These are phyloP conservation scores for Salisapilia sapeloensis DNA, from an alignment of 352 stramenopile species.

Conservation along the genomic window DNA sequence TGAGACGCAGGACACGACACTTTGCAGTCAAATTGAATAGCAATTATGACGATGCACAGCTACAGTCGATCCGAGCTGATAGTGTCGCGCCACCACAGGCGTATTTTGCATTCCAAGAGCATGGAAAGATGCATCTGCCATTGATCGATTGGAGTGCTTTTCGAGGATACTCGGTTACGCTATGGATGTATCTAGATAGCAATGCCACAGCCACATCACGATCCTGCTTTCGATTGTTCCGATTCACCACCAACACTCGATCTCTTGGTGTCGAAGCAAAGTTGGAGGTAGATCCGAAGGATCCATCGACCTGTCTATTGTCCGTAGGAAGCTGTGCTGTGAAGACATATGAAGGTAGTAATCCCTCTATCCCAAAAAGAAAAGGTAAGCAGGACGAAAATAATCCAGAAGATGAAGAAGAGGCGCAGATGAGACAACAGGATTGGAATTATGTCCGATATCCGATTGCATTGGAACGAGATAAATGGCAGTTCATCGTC, in stretches of 20 bases:
- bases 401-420: conserved; percentile 3
- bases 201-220: background rate
- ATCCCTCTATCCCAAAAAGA: background rate
- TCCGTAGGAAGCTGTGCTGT: conserved; percentile 40
- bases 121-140: conserved; percentile 50
- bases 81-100: conserved; percentile 32
- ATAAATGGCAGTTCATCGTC: conserved; percentile 56
- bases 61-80: too few species aligned
- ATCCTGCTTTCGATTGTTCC: conserved; percentile 50
- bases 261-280: conserved; percentile 53
- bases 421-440: conserved; percentile 11
- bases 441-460: conserved; percentile 29
- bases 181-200: conserved; percentile 41
- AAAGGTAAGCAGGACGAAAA: background rate
- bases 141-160: conserved; percentile 67
- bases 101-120: conserved; percentile 48
- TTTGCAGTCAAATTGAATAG: too few species aligned
- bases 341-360: background rate
- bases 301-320: conserved; percentile 12
- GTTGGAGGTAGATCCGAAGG: conserved; percentile 24
- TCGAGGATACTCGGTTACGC: conserved; percentile 53
- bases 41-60: too few species aligned
- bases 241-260: conserved; percentile 49
- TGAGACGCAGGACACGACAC: too few species aligned
- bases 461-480: conserved; percentile 13